A percentile compares a stretch with the other conserved stretches of the same genome.
Conservation (phyloP, 495 filamentous ascomycete species). For the Aspergillus steynii region DNA sequence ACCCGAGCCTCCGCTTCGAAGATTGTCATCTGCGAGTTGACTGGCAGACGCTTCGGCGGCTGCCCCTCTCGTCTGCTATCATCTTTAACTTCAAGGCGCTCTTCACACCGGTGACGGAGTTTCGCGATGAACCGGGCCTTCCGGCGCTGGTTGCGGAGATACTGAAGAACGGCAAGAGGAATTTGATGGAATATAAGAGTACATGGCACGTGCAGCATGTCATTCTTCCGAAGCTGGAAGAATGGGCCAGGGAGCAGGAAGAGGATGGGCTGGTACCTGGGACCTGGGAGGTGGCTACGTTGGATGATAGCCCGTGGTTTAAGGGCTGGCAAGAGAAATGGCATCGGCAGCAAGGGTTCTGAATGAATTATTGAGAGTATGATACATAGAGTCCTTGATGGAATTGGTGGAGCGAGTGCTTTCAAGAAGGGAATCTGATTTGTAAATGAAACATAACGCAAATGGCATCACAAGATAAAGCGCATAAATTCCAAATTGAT, state of each 20-base stretch:
- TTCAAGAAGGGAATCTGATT: neutral
- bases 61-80: constrained; percentile 73
- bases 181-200: constrained; percentile 79
- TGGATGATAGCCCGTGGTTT: constrained; percentile 82
- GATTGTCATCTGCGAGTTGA: constrained; percentile 80
- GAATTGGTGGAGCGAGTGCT: neutral
- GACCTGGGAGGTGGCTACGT: constrained; percentile 72
- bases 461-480: neutral
- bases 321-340: constrained; percentile 84
- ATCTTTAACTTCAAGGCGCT: constrained; percentile 92
- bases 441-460: neutral
- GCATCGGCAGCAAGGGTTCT: constrained; percentile 74
- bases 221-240: constrained; percentile 64
- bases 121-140: constrained; percentile 73
- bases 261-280: constrained; percentile 58
- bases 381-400: neutral
- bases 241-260: constrained; percentile 70
- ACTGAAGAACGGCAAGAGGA: constrained; percentile 69
- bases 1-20: constrained; percentile 53
- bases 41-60: constrained; percentile 84
- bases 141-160: constrained; percentile 69
- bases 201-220: constrained; percentile 85
- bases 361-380: constrained; percentile 5
- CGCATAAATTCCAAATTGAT: neutral
- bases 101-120: constrained; percentile 74